These are phyloP conservation scores for Colletotrichum costaricense DNA, from an alignment of 2,329 filamentous ascomycete species.

Conservation along the genomic window DNA sequence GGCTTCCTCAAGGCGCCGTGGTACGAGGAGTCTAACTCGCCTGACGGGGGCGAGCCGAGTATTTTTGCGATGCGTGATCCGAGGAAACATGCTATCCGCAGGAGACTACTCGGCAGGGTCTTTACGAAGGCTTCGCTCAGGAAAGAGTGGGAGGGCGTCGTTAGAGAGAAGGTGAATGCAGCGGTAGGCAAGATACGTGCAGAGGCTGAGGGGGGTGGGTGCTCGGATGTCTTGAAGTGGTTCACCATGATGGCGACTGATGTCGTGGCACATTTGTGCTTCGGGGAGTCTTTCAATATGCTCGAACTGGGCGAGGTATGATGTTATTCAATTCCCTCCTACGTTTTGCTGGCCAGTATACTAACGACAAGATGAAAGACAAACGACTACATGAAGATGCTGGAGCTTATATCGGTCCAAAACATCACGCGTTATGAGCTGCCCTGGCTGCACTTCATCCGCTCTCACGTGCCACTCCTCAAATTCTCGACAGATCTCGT, in stretches of 20 bases:
- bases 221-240: conserved; percentile 64
- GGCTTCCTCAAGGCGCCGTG: conserved; percentile 23
- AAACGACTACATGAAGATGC: conserved; percentile 21
- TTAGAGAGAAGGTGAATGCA: conserved; percentile 50
- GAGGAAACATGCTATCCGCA: conserved; percentile 31
- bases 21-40: conserved; percentile 20
- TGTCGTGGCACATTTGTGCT: conserved; percentile 63
- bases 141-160: conserved; percentile 41
- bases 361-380: background rate
- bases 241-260: conserved; percentile 65
- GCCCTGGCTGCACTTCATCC: conserved; percentile 1
- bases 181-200: conserved; percentile 55
- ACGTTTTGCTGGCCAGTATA: background rate
- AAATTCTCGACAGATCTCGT: background rate
- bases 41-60: conserved; percentile 16
- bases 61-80: conserved; percentile 26
- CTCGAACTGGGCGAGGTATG: conserved; percentile 49
- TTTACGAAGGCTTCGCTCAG: conserved; percentile 52
- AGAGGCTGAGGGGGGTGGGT: conserved; percentile 51
- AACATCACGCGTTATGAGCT: conserved; percentile 21
- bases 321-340: too few relatives aligned
- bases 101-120: conserved; percentile 54
- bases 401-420: conserved; percentile 13
- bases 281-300: conserved; percentile 65
- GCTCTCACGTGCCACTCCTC: background rate